A percentile compares a stretch with the other conserved stretches of the same genome.
phyloP scores from a whole-genome alignment of 805 yeast genomes.

The Metschnikowia cubensis region DNA sequence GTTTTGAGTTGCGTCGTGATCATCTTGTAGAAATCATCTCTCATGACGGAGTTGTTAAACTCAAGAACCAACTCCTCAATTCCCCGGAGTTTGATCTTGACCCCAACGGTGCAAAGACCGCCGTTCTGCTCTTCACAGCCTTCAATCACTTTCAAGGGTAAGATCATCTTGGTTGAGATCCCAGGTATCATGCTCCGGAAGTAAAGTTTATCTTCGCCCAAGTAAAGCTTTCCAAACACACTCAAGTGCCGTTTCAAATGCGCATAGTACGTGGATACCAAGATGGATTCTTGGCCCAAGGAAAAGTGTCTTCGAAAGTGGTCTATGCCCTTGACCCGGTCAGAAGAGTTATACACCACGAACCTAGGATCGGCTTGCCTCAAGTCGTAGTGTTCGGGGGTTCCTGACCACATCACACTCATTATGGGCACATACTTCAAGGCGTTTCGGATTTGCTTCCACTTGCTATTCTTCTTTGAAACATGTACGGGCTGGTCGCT shows the following conservation, averaged over 20 bases:
- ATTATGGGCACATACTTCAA: slow-evolving; percentile 30
- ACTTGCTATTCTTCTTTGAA: slow-evolving; percentile 10
- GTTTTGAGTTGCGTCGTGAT: slow-evolving; percentile 31
- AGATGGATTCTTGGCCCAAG: slow-evolving; percentile 44
- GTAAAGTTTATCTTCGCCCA: slow-evolving; percentile 68
- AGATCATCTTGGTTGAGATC: slow-evolving; percentile 70
- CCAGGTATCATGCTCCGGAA: slow-evolving; percentile 80
- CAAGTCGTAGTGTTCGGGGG: slow-evolving; percentile 56
- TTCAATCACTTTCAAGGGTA: slow-evolving; percentile 74
- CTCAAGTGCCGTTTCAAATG: slow-evolving; percentile 71
- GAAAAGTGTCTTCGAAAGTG: slow-evolving; percentile 67
- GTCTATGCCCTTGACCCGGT: slow-evolving; percentile 45
- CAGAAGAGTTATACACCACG: slow-evolving; percentile 43
- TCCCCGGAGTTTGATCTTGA: slow-evolving; percentile 66
- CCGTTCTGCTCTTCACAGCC: slow-evolving; percentile 44
- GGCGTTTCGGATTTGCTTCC: slow-evolving; percentile 15
- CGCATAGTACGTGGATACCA: slow-evolving; percentile 67
- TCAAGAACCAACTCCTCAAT: slow-evolving; percentile 76
- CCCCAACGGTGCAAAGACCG: slow-evolving; percentile 48
- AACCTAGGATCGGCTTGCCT: slow-evolving; percentile 42
- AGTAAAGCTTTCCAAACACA: slow-evolving; percentile 75
- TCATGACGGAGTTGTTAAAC: slow-evolving; percentile 55
- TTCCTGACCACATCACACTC: slow-evolving; percentile 49
- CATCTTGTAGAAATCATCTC: slow-evolving; percentile 70
- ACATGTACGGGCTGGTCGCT: slow-evolving; percentile 6